Evolutionary conservation across 495 filamentous ascomycete species (phyloP).

Genomic region (Letharia columbiana): DNA sequence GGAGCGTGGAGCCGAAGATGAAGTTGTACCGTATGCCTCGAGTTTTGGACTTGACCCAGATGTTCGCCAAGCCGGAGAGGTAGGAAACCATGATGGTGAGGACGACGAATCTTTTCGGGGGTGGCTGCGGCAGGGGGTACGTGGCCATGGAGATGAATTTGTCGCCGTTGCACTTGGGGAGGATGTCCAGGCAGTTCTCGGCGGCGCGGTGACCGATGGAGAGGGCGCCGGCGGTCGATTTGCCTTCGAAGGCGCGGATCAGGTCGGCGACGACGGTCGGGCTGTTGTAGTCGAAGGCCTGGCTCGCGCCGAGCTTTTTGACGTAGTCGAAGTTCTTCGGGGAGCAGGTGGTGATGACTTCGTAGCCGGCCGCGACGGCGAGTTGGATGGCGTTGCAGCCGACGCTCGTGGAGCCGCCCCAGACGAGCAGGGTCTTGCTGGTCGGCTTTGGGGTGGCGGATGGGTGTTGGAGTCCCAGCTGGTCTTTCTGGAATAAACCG

Average conservation of each 20-base stretch:
- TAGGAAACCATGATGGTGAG: neutral
- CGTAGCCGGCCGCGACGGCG: constrained; percentile 47
- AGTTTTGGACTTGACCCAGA: constrained; percentile 7
- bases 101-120: constrained; percentile 2
- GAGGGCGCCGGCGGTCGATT: constrained; percentile 18
- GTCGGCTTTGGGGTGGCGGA: constrained; percentile 26
- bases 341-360: constrained; percentile 48
- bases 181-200: constrained; percentile 9
- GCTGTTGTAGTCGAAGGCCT: constrained; percentile 51
- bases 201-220: constrained; percentile 5
- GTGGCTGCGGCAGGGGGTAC: constrained; percentile 8
- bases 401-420: constrained; percentile 52
- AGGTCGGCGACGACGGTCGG: constrained; percentile 31
- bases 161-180: constrained; percentile 14
- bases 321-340: constrained; percentile 45
- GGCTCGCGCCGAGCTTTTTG: constrained; percentile 43
- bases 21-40: constrained; percentile 16
- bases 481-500: constrained; percentile 39
- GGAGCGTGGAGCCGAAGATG: constrained; percentile 8
- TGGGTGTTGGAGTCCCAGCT: constrained; percentile 33
- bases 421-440: constrained; percentile 44
- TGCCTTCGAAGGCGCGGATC: constrained; percentile 27
- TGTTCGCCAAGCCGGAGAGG: neutral
- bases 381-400: constrained; percentile 56
- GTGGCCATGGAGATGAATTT: constrained; percentile 17